A percentile compares a stretch with the other conserved stretches of the same genome.
Conservation (phyloP, 75 land plant genomes). For the Pseudotsuga menziesii region DNA sequence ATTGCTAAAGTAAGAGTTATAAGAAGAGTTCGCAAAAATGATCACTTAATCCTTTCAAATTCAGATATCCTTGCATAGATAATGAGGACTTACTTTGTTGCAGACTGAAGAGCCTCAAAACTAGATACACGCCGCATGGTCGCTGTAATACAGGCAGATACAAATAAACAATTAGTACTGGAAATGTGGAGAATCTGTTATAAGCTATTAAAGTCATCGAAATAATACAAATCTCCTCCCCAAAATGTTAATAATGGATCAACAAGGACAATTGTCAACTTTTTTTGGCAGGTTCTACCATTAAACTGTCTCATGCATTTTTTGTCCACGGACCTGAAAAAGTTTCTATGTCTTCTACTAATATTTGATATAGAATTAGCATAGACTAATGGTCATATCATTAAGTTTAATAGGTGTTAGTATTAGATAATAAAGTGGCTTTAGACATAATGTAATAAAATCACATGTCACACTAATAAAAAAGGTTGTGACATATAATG, state of each 20-base stretch:
- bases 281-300: not conserved
- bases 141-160: slow-evolving; percentile 47
- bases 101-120: slow-evolving; percentile 89
- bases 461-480: too few relatives aligned
- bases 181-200: not conserved
- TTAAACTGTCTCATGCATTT: not conserved
- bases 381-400: too few relatives aligned
- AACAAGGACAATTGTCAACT: not conserved
- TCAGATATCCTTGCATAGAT: not conserved
- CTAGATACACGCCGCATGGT: slow-evolving; percentile 67
- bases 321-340: not conserved
- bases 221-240: not conserved
- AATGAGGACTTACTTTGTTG: slow-evolving; percentile 55
- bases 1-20: not conserved
- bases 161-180: not conserved
- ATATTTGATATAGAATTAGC: not conserved
- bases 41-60: not conserved
- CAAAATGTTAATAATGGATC: not conserved
- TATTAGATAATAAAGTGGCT: too few relatives aligned
- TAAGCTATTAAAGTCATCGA: not conserved
- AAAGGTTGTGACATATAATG: too few relatives aligned
- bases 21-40: not conserved
- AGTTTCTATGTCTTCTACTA: not conserved
- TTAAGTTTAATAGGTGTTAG: too few relatives aligned
- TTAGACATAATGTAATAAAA: too few relatives aligned